These are phyloP conservation scores for Coemansia sp. DNA, from an alignment of 192 early-diverging fungal species.

Conservation along the genomic window DNA sequence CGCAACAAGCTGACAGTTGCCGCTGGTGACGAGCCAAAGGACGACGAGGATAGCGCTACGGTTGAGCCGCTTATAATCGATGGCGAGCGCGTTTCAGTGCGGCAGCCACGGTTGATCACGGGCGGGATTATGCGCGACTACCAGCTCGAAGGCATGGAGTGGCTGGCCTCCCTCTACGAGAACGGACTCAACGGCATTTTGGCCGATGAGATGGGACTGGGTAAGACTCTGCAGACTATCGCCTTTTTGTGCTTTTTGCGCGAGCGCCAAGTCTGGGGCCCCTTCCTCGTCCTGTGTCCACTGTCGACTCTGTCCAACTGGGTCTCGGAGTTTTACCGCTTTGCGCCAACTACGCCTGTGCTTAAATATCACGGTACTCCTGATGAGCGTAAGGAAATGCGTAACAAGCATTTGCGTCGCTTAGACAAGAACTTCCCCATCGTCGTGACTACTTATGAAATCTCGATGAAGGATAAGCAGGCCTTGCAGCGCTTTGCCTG, in stretches of 20 bases:
- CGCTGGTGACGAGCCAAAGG: not conserved
- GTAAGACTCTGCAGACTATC: constrained; percentile 96
- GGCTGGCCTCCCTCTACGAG: constrained; percentile 93
- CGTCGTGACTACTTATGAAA: constrained; percentile 91
- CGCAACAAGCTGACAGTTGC: constrained; percentile 6
- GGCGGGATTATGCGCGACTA: constrained; percentile 92
- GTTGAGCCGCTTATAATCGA: constrained; percentile 16
- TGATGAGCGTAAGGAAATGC: constrained; percentile 70
- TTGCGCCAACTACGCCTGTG: constrained; percentile 77
- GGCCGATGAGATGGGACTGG: constrained; percentile 95
- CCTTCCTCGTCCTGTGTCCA: constrained; percentile 88
- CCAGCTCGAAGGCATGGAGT: constrained; percentile 94
- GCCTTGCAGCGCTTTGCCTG: constrained; percentile 71
- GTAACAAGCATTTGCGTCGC: constrained; percentile 67
- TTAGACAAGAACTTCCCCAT: constrained; percentile 74
- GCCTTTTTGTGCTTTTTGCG: constrained; percentile 83
- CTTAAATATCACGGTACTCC: constrained; percentile 84
- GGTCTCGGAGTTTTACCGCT: constrained; percentile 89
- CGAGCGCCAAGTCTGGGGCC: constrained; percentile 80
- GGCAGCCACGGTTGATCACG: constrained; percentile 79
- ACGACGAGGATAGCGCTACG: not conserved
- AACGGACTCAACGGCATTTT: constrained; percentile 96
- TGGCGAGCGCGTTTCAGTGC: constrained; percentile 58
- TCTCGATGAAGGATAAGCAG: constrained; percentile 81
- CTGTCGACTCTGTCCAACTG: constrained; percentile 92